Conservation (phyloP, 805 yeast species). For the Candida nanaspora region DNA sequence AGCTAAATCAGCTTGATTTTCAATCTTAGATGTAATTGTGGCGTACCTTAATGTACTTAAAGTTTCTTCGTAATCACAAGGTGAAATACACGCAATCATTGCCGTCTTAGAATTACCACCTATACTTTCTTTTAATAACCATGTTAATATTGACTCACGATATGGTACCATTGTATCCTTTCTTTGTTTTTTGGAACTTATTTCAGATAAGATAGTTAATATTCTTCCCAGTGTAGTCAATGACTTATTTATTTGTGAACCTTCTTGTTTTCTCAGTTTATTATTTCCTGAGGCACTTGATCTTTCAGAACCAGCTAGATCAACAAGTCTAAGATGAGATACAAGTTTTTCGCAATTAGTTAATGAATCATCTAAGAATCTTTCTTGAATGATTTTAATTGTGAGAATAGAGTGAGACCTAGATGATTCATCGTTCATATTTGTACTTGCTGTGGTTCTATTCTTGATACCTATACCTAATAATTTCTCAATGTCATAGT, state of each 20-base stretch:
- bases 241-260: conserved; percentile 70
- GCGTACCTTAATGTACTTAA: conserved; percentile 74
- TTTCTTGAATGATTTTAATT: conserved; percentile 51
- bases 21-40: conserved; percentile 63
- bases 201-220: conserved; percentile 39
- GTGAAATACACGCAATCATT: conserved; percentile 85
- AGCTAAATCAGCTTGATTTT: conserved; percentile 46
- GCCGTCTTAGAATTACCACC: conserved; percentile 81
- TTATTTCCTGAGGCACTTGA: conserved; percentile 55
- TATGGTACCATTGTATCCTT: conserved; percentile 48
- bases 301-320: conserved; percentile 77
- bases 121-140: conserved; percentile 65
- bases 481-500: conserved; percentile 39
- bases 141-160: conserved; percentile 69
- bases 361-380: conserved; percentile 31
- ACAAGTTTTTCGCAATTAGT: conserved; percentile 34
- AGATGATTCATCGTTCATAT: conserved; percentile 65
- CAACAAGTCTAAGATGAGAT: conserved; percentile 64
- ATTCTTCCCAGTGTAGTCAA: conserved; percentile 74
- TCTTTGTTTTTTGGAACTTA: conserved; percentile 9
- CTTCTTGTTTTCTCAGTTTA: conserved; percentile 61
- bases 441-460: conserved; percentile 67
- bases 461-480: conserved; percentile 44
- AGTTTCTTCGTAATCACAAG: conserved; percentile 72
- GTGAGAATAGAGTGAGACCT: conserved; percentile 80